A percentile compares a stretch with the other conserved stretches of the same genome.
These are phyloP conservation scores for Malus hybrid DNA, from an alignment of 331 rosid species.

Conservation along the genomic window DNA sequence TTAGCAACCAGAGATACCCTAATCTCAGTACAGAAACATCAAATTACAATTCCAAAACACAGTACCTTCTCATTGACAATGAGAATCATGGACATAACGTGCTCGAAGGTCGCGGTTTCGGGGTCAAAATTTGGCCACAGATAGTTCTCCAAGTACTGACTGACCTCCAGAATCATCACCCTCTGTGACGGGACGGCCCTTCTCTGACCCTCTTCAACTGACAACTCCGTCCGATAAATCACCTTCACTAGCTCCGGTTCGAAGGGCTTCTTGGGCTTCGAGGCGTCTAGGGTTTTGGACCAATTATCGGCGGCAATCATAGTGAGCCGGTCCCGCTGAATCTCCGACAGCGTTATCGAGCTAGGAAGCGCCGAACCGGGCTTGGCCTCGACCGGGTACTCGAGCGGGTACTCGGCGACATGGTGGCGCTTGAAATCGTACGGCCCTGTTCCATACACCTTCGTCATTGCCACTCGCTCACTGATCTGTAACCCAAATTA, in stretches of 20 bases:
- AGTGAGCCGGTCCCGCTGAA: constrained; percentile 83
- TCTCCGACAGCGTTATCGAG: constrained; percentile 73
- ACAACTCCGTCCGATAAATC: constrained; percentile 68
- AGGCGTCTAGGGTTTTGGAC: constrained; percentile 38
- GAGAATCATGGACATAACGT: constrained; percentile 84
- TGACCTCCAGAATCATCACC: constrained; percentile 90
- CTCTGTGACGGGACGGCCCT: constrained; percentile 89
- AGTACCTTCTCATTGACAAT: constrained; percentile 92
- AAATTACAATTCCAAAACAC: background rate
- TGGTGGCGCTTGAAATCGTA: constrained; percentile 90
- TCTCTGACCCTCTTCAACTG: constrained; percentile 50
- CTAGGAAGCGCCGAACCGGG: constrained; percentile 48
- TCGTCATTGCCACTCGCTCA: constrained; percentile 38
- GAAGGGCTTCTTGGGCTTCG: constrained; percentile 33
- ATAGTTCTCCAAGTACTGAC: constrained; percentile 87
- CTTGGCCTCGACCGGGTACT: constrained; percentile 42
- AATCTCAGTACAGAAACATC: background rate
- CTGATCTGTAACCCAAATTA: background rate
- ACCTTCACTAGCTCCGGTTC: constrained; percentile 58
- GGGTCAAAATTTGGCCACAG: constrained; percentile 81
- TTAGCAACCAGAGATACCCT: background rate
- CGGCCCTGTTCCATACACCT: constrained; percentile 73
- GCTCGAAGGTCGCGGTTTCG: constrained; percentile 68
- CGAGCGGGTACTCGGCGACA: constrained; percentile 86
- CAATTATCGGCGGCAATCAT: constrained; percentile 76